Evolutionary conservation across 1,284 basidiomycete species (phyloP), one percentile per base, ranked within the genome.

Genomic region (Sporisorium exsertum): DNA sequence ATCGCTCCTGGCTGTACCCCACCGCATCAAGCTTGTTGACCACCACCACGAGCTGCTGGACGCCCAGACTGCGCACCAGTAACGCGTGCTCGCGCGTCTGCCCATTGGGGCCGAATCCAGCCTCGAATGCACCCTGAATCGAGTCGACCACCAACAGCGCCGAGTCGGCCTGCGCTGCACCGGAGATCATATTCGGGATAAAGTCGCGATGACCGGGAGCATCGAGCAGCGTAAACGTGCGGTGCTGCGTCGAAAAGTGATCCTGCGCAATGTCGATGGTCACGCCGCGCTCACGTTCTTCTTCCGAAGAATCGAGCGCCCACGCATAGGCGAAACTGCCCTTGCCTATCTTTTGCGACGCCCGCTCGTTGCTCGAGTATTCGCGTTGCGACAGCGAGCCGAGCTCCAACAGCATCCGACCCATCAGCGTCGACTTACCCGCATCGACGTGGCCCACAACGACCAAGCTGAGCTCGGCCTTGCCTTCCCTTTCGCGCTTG

Each of bases 141-240:
- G 95, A 92, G 85, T 97, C 97, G 22, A 99, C 91, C 6, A 99
- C 96, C n/a, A 99, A 89, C 5, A 99, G 87, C 1, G 96, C 95
- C 40, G 94, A 94, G 80, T 99, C 96, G 0, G 97, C 97, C 87
- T 98, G 96, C 0, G 95, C 92, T 2, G 96, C 96, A 2, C 96
- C 96, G 0, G 94, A 96, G 65, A 99, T 99, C 97, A 99, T 99
- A 84, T 98, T 98, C 0, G 97, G 96, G 63, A 99, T 93, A 80
- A 99, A 99, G 82, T 99, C 97, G 75, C 92, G 93, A 86, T 99
- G 96, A 0, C 96, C 96, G 0, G 96, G 96, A 0, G 97, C 96
- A 81, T 99, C 96, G 27, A 99, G 90, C 22, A 99, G 90, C 1
- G 95, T 97, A 75, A 98, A 92, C 64, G 91, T 89, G 55, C 93